Percentiles rank a stretch among this genome's conserved stretches.
Evolutionary conservation across 1,139 yeast genomes (phyloP).

Genomic region (Spencermartinsiella ligniputridi): DNA sequence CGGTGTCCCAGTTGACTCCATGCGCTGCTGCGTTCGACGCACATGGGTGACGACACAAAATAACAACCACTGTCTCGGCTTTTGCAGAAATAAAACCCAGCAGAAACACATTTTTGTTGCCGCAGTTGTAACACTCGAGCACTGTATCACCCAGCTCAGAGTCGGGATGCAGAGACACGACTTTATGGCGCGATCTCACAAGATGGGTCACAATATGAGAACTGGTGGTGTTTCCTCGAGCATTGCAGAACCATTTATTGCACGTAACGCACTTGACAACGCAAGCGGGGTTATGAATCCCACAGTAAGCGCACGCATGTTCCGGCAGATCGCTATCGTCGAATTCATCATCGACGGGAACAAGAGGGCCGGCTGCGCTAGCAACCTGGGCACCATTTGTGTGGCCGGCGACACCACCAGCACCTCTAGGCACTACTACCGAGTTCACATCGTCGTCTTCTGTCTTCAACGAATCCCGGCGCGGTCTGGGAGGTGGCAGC

Average conservation of each 20-base stretch:
- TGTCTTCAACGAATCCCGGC: constrained; percentile 15
- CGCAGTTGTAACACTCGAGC: constrained; percentile 89
- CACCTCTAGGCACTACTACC: constrained; percentile 7
- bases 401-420: constrained; percentile 13
- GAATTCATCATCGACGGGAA: constrained; percentile 12
- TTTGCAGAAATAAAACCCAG: constrained; percentile 88
- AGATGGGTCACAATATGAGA: constrained; percentile 87
- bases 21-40: constrained; percentile 55
- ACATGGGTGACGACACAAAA: constrained; percentile 86
- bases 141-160: constrained; percentile 82
- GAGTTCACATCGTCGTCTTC: constrained; percentile 26
- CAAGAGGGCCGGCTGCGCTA: not conserved
- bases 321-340: constrained; percentile 26
- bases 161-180: constrained; percentile 70
- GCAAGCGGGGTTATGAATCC: constrained; percentile 58
- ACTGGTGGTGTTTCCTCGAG: constrained; percentile 56
- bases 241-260: constrained; percentile 87
- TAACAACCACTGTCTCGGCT: constrained; percentile 80
- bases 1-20: constrained; percentile 71
- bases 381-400: not conserved
- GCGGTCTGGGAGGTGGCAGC: constrained; percentile 3
- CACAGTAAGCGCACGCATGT: constrained; percentile 55
- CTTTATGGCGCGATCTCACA: constrained; percentile 74
- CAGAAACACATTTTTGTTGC: constrained; percentile 72
- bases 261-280: constrained; percentile 78